phyloP scores from a whole-genome alignment of 495 filamentous ascomycete species.

The Neurospora sublineolata region DNA sequence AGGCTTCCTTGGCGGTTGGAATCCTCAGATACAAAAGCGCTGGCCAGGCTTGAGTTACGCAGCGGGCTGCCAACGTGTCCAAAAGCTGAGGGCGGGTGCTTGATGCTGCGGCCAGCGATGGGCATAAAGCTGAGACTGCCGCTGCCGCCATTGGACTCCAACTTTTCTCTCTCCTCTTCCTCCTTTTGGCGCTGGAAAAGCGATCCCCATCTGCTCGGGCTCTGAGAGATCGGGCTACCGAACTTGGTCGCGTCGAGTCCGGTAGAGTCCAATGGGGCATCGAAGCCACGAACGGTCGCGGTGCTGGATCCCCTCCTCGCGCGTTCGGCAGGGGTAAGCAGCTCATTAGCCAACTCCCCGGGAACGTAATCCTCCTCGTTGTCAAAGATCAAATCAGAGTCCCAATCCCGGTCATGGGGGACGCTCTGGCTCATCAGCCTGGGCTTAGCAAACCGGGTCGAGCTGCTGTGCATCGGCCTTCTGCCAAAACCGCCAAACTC shows the following conservation, averaged over 20 bases:
- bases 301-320: constrained; percentile 60
- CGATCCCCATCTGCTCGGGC: constrained; percentile 77
- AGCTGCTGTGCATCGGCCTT: constrained; percentile 73
- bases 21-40: constrained; percentile 50
- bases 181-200: constrained; percentile 68
- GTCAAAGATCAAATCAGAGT: constrained; percentile 65
- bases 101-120: constrained; percentile 20
- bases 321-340: constrained; percentile 84
- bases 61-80: constrained; percentile 90
- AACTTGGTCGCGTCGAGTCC: constrained; percentile 50
- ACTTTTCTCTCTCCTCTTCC: constrained; percentile 64
- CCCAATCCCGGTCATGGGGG: constrained; percentile 64
- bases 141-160: constrained; percentile 23
- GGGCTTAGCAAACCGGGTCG: constrained; percentile 50
- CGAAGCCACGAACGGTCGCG: constrained; percentile 28
- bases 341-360: constrained; percentile 65
- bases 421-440: constrained; percentile 74
- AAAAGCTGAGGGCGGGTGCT: constrained; percentile 44
- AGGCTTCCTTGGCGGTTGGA: constrained; percentile 27
- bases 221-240: constrained; percentile 66
- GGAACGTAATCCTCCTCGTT: constrained; percentile 84
- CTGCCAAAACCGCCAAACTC: constrained; percentile 48
- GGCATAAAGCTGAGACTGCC: constrained; percentile 4
- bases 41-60: constrained; percentile 64
- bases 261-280: constrained; percentile 34